phyloP scores from a whole-genome alignment of 352 stramenopile genomes.

The Lagenidium giganteum region DNA sequence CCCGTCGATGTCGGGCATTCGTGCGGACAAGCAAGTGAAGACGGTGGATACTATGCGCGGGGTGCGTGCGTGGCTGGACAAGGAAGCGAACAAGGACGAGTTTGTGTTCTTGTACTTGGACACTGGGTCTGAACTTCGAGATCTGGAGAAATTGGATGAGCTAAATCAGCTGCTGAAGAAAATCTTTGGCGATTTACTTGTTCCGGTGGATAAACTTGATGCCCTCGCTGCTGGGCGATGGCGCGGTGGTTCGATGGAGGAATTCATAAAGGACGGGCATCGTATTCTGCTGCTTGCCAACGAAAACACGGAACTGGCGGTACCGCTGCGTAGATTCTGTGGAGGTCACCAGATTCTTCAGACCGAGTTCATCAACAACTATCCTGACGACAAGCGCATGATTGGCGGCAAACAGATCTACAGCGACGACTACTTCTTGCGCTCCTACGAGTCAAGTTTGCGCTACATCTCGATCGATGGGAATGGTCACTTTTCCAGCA shows the following conservation, averaged over 20 bases:
- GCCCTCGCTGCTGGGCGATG: constrained; percentile 22
- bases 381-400: constrained; percentile 26
- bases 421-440: constrained; percentile 34
- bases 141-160: constrained; percentile 17
- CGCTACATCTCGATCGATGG: constrained; percentile 45
- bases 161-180: constrained; percentile 33
- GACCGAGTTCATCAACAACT: constrained; percentile 28
- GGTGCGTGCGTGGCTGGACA: constrained; percentile 36
- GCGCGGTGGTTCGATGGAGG: constrained; percentile 26
- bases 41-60: constrained; percentile 32
- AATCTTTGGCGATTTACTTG: constrained; percentile 37
- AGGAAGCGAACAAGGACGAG: constrained; percentile 28
- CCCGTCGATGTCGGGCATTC: constrained; percentile 52
- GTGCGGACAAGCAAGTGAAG: constrained; percentile 31
- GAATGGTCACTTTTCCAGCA: constrained; percentile 14
- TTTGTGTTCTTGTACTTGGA: constrained; percentile 50
- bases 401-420: constrained; percentile 45
- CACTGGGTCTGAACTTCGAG: constrained; percentile 30
- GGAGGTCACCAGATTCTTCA: constrained; percentile 28
- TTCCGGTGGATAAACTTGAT: constrained; percentile 27
- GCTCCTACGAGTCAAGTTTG: constrained; percentile 35
- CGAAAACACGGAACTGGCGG: constrained; percentile 30
- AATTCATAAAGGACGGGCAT: constrained; percentile 29
- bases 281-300: constrained; percentile 43
- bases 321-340: constrained; percentile 33